Evolutionary conservation across 208 protist species (phyloP).

Genomic region (Zelonia costaricensis): DNA sequence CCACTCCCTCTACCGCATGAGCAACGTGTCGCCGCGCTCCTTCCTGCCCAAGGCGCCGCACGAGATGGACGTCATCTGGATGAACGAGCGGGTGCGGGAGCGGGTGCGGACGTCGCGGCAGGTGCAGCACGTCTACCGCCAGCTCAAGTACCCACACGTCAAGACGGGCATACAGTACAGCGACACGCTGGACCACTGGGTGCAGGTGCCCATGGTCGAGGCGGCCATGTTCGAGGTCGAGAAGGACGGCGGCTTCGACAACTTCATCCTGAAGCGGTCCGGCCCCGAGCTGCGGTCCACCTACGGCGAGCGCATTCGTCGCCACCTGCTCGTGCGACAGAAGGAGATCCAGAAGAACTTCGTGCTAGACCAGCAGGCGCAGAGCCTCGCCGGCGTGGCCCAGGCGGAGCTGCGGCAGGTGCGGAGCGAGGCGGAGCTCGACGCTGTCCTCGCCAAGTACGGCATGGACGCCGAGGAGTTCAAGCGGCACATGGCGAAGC

Average conservation of each 20-base stretch:
- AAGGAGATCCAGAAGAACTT: slow-evolving; percentile 93
- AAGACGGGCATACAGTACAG: slow-evolving; percentile 90
- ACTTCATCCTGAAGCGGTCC: slow-evolving; percentile 86
- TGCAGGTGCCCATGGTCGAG: slow-evolving; percentile 92
- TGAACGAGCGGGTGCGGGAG: slow-evolving; percentile 89
- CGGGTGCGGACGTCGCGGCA: slow-evolving; percentile 85
- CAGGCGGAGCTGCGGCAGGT: slow-evolving; percentile 43
- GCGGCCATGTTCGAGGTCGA: slow-evolving; percentile 88
- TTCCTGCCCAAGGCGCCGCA: slow-evolving; percentile 83
- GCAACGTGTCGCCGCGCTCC: slow-evolving; percentile 63
- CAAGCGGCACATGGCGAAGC: slow-evolving; percentile 60
- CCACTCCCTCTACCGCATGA: slow-evolving; percentile 87
- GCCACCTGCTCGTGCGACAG: slow-evolving; percentile 88
- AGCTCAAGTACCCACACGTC: slow-evolving; percentile 91
- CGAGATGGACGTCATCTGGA: slow-evolving; percentile 92
- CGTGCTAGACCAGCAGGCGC: slow-evolving; percentile 81
- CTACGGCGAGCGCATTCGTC: slow-evolving; percentile 87
- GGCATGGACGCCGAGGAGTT: slow-evolving; percentile 71
- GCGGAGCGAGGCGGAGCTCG: slow-evolving; percentile 48
- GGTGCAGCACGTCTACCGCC: slow-evolving; percentile 89
- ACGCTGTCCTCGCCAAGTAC: slow-evolving; percentile 76
- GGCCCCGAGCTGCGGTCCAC: slow-evolving; percentile 86
- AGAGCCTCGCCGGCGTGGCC: slow-evolving; percentile 56
- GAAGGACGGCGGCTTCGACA: slow-evolving; percentile 89
- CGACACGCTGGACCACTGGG: slow-evolving; percentile 89